Evolutionary conservation across 2,329 filamentous ascomycete genomes (phyloP), one percentile per base, ranked within the genome.

Genomic region (Monosporascus sp.): DNA sequence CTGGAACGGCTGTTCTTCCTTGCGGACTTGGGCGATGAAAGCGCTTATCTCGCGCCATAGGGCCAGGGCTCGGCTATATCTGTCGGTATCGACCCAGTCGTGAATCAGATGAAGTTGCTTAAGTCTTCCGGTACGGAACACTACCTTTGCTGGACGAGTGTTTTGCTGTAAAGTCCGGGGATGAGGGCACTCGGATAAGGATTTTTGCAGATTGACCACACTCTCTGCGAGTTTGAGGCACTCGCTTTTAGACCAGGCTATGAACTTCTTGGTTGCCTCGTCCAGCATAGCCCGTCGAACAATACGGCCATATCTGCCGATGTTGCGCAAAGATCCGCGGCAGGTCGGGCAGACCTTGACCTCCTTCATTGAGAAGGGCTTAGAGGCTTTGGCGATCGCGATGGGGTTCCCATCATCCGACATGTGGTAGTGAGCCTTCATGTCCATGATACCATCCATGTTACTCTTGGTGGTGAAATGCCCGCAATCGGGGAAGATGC

Each of bases 261-360:
- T 77, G 62, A 88, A 85, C 56, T 82, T 85, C 67, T 86, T 86
- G 0, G 82, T 83, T 0, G 79, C 74, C 62, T 87, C 80, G 51
- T 88, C 83, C 1, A 89, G 72, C 7, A 84, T 69, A 1, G 79
- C 82, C 4, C 80, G 76, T 37, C 82, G 76, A 27, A 87, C 75
- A 3, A 88, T 77, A 9, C 84, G 77, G 16, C 82, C 81, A 60
- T 89, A 89, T 4, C 85, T 73, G 2, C 78, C 68, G 50, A 88
- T 72, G 54, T 77, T 76, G 19, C 81, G 73, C 14, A 88, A 68
- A 1, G 81, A 76, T 0, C 79, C 74, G n/a, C 83, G 79, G 60
- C 86, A 90, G 2, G 67, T 73, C 0, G 84, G 80, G 59, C 86
- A 89, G 1, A 65, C 71, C 56, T 77, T 80, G 38, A 82, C 66